Percentiles rank a stretch among this genome's conserved stretches.
Evolutionary conservation across 2,329 filamentous ascomycete genomes (phyloP).

Genomic region (Dactylellina haptotyla): DNA sequence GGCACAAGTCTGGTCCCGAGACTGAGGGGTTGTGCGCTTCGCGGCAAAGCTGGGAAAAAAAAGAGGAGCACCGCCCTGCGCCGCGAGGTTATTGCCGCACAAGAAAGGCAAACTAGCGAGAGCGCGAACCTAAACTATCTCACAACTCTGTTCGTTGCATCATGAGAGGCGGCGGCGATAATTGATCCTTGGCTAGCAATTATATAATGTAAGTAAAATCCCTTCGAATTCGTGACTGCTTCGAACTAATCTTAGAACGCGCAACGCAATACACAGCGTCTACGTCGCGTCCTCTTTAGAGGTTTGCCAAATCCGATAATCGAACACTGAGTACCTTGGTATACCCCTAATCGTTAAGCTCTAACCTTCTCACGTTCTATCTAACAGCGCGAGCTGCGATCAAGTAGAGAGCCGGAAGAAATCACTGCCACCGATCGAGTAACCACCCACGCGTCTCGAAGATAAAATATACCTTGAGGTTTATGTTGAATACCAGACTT

Average conservation of each 20-base stretch:
- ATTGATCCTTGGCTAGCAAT: slow-evolving; percentile 6
- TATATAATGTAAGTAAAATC: slow-evolving; percentile 2
- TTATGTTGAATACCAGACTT: slow-evolving; percentile 9
- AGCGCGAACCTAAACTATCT: slow-evolving; percentile 5
- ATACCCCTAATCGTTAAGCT: not conserved
- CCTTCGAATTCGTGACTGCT: slow-evolving; percentile 3
- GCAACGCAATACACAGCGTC: slow-evolving; percentile 1
- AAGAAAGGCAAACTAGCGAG: not conserved
- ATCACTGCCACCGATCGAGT: slow-evolving; percentile 5
- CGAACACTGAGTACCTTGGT: not conserved
- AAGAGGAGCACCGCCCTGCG: not conserved
- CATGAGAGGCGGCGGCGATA: not conserved
- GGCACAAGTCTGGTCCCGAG: too few relatives aligned
- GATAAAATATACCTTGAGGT: slow-evolving; percentile 7
- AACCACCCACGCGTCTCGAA: not conserved
- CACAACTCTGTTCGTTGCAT: not conserved
- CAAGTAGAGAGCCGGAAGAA: slow-evolving; percentile 1
- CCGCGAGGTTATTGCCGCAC: not conserved
- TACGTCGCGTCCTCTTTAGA: not conserved
- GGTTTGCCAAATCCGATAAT: not conserved
- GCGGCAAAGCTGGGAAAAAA: not conserved
- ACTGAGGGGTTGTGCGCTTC: not conserved
- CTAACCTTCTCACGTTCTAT: slow-evolving; percentile 4
- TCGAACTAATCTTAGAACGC: slow-evolving; percentile 3
- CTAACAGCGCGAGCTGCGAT: slow-evolving; percentile 1